A percentile compares a stretch with the other conserved stretches of the same genome.
Conservation (phyloP, 2,329 filamentous ascomycete species). For the Alternaria sp. region DNA sequence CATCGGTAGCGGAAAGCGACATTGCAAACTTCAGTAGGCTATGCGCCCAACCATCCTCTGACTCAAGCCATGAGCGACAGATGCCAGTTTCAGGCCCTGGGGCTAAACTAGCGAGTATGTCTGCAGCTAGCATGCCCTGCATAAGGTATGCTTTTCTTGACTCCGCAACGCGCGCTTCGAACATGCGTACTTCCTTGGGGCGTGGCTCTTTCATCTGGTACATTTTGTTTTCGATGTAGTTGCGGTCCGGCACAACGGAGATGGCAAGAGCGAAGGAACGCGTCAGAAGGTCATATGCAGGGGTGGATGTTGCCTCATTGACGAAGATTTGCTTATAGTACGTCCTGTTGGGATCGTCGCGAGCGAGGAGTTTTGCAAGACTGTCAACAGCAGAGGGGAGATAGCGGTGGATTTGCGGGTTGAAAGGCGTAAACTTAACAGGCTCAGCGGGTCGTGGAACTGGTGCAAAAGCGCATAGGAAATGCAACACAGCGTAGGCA, state of each 20-base stretch:
- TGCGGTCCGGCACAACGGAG: conserved; percentile 80
- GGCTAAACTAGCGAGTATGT: conserved; percentile 82
- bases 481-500: conserved; percentile 84
- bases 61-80: conserved; percentile 81
- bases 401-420: conserved; percentile 84
- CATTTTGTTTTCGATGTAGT: conserved; percentile 58
- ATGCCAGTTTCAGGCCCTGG: conserved; percentile 76
- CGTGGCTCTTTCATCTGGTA: conserved; percentile 56
- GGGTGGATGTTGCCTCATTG: conserved; percentile 70
- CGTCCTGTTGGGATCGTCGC: conserved; percentile 90
- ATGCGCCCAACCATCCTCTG: conserved; percentile 82
- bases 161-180: conserved; percentile 73
- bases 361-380: conserved; percentile 87
- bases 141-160: conserved; percentile 87
- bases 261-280: conserved; percentile 88
- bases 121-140: conserved; percentile 89
- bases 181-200: conserved; percentile 48
- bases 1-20: conserved; percentile 61
- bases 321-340: conserved; percentile 85
- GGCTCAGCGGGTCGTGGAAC: conserved; percentile 70
- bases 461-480: conserved; percentile 90
- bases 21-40: conserved; percentile 80
- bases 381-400: conserved; percentile 89
- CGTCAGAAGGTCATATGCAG: conserved; percentile 82
- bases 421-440: conserved; percentile 82